Conservation (phyloP, 257 asterid genomes). For the Forsythia viridissima region DNA sequence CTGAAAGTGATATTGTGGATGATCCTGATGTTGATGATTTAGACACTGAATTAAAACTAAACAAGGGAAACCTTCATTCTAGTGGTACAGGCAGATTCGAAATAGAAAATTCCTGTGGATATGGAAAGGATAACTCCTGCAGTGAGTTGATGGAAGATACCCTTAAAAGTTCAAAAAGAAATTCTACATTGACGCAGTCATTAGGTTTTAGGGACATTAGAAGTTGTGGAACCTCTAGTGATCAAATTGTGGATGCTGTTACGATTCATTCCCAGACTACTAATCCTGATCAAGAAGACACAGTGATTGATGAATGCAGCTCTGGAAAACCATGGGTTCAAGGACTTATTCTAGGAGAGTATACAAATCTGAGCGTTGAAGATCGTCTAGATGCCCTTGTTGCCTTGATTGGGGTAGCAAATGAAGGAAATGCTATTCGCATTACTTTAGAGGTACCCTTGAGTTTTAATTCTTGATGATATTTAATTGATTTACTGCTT, state of each 20-base stretch:
- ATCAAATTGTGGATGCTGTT: slow-evolving; percentile 22
- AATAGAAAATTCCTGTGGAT: slow-evolving; percentile 20
- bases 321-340: slow-evolving; percentile 77
- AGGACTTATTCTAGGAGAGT: slow-evolving; percentile 88
- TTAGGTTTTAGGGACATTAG: slow-evolving; percentile 28
- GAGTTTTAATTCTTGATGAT: not conserved
- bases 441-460: slow-evolving; percentile 66
- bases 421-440: slow-evolving; percentile 86
- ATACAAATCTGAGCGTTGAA: slow-evolving; percentile 66
- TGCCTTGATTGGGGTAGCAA: slow-evolving; percentile 69
- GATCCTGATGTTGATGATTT: slow-evolving; percentile 69
- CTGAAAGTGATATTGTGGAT: slow-evolving; percentile 72
- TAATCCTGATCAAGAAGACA: slow-evolving; percentile 37
- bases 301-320: slow-evolving; percentile 49
- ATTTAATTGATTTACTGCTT: not conserved
- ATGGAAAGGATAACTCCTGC: slow-evolving; percentile 26
- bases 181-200: slow-evolving; percentile 31
- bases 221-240: slow-evolving; percentile 37
- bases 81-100: slow-evolving; percentile 23
- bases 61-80: slow-evolving; percentile 38
- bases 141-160: slow-evolving; percentile 37
- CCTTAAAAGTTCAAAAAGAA: slow-evolving; percentile 18
- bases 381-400: slow-evolving; percentile 87
- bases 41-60: slow-evolving; percentile 37
- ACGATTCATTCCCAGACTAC: slow-evolving; percentile 19